Evolutionary conservation across 228 moss, liverwort and hornwort genomes (phyloP).

Genomic region (Sphagnum fallax): DNA sequence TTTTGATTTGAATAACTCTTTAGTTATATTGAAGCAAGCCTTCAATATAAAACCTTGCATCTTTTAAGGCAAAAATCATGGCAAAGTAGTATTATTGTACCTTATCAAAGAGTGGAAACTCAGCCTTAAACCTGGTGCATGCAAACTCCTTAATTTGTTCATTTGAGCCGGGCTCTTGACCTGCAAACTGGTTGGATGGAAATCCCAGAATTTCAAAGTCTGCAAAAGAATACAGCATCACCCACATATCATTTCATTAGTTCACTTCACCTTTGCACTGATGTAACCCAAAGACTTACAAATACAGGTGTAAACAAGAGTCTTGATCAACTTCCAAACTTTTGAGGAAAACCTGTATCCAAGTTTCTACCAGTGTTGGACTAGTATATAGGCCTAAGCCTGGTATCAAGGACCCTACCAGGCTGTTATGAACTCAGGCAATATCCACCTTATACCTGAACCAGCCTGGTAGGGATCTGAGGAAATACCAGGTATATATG

Average conservation of each 20-base stretch:
- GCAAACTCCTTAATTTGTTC: conserved; percentile 50
- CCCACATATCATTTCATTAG: not conserved
- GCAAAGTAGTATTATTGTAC: conserved; percentile 1
- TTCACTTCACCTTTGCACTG: not conserved
- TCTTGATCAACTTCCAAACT: not conserved
- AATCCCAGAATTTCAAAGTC: conserved; percentile 58
- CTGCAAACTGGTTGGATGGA: conserved; percentile 63
- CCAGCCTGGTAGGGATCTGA: too few relatives aligned
- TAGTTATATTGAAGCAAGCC: too few relatives aligned
- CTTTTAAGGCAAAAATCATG: too few relatives aligned
- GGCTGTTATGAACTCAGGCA: too few relatives aligned
- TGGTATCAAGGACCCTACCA: too few relatives aligned
- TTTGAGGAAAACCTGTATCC: not conserved
- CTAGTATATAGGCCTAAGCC: too few relatives aligned
- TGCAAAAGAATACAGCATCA: conserved; percentile 7
- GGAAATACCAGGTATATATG: too few relatives aligned
- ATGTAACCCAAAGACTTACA: not conserved
- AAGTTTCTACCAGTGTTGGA: too few relatives aligned
- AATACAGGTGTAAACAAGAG: too few relatives aligned
- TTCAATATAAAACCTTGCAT: too few relatives aligned
- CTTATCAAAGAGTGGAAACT: conserved; percentile 61
- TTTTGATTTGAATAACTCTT: too few relatives aligned
- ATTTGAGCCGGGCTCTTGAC: conserved; percentile 51
- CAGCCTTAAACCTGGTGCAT: conserved; percentile 47
- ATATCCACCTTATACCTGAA: too few relatives aligned